These are phyloP conservation scores for Potentilla sterilis DNA, from an alignment of 306 rosid species.

Conservation along the genomic window DNA sequence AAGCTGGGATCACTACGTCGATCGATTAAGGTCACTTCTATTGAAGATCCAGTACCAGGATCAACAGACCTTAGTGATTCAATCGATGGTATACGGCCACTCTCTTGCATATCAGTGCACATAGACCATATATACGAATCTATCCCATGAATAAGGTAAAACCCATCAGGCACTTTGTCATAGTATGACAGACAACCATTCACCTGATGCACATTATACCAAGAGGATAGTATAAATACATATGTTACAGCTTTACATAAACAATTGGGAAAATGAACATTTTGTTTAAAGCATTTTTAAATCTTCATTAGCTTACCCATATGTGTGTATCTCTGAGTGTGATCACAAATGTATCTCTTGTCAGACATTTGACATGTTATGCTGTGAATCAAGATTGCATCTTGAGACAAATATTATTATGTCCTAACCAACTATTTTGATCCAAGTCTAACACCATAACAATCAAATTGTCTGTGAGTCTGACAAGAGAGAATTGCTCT, in stretches of 20 bases:
- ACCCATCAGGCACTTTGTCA: constrained; percentile 88
- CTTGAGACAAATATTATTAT: background rate
- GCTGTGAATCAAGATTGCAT: background rate
- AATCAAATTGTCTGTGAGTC: background rate
- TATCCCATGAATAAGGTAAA: constrained; percentile 86
- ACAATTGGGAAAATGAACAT: background rate
- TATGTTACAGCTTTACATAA: background rate
- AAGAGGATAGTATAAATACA: constrained; percentile 32
- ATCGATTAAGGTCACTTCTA: constrained; percentile 88
- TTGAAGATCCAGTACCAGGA: constrained; percentile 53
- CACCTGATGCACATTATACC: constrained; percentile 57
- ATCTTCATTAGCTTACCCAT: background rate
- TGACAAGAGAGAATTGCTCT: background rate
- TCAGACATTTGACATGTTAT: constrained; percentile 6
- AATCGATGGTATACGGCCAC: constrained; percentile 85
- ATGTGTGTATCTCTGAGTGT: background rate
- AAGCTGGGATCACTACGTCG: constrained; percentile 68
- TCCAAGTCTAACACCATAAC: constrained; percentile 2
- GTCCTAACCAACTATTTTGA: background rate
- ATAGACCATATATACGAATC: constrained; percentile 87
- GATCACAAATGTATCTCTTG: background rate
- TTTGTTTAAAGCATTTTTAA: constrained; percentile 2
- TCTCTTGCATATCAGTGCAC: constrained; percentile 85
- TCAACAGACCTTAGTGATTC: constrained; percentile 74
- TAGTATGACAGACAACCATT: constrained; percentile 93